These are phyloP conservation scores for Mycocentrospora acerina DNA, from an alignment of 2,329 filamentous ascomycete species.

Conservation along the genomic window DNA sequence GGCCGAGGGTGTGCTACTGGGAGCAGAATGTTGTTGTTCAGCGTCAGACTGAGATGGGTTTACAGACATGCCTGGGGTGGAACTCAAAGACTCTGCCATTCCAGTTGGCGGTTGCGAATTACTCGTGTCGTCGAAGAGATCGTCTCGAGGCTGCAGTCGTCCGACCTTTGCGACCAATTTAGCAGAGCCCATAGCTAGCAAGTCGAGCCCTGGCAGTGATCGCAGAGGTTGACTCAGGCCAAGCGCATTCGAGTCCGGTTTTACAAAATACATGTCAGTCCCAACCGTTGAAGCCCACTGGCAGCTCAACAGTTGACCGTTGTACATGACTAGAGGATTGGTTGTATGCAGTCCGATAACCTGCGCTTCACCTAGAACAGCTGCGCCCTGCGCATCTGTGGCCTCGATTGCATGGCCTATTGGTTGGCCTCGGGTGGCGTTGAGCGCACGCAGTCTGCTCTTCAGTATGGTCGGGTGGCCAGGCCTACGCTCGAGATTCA, in stretches of 20 bases:
- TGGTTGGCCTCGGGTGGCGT: conserved; percentile 22
- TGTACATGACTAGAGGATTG: conserved; percentile 78
- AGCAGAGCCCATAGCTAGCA: conserved; percentile 70
- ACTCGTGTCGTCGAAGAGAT: conserved; percentile 16
- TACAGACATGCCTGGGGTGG: not conserved
- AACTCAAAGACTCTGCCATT: conserved; percentile 1
- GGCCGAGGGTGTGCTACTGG: conserved; percentile 9
- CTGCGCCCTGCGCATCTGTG: conserved; percentile 12
- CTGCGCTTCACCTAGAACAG: conserved; percentile 59
- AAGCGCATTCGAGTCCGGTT: conserved; percentile 24
- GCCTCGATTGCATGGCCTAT: conserved; percentile 7
- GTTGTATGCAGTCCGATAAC: conserved; percentile 78
- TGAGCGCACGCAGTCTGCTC: conserved; percentile 31
- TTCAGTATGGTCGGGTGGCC: conserved; percentile 30
- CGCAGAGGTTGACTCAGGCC: conserved; percentile 46
- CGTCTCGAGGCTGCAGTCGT: conserved; percentile 49
- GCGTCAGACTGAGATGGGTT: not conserved
- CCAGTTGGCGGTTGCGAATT: conserved; percentile 3
- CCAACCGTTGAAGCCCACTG: conserved; percentile 82
- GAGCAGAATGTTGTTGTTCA: not conserved
- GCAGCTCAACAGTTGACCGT: conserved; percentile 75
- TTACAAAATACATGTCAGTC: conserved; percentile 73
- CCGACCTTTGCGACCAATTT: conserved; percentile 70
- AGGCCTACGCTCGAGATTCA: conserved; percentile 17
- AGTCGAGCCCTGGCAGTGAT: conserved; percentile 61